These are phyloP conservation scores for Fusarium penzigii DNA, from an alignment of 2,329 filamentous ascomycete genomes.

Conservation along the genomic window DNA sequence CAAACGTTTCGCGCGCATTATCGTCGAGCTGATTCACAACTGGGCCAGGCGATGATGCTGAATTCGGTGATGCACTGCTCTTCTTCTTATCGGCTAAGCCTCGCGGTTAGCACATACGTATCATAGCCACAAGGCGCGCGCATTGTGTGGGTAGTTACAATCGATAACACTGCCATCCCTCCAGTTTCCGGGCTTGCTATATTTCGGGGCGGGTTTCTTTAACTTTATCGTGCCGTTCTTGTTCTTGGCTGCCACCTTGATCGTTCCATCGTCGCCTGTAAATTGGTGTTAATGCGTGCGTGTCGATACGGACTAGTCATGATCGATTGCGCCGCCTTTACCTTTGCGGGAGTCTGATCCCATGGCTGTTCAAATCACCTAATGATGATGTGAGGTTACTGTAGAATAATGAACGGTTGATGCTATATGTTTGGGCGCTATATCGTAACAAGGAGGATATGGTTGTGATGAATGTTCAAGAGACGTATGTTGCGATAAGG, in stretches of 20 bases:
- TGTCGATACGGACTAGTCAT: conserved; percentile 2
- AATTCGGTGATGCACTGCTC: conserved; percentile 44
- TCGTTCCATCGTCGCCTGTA: conserved; percentile 58
- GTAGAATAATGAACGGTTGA: not conserved
- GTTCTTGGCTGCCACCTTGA: conserved; percentile 64
- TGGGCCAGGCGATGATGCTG: conserved; percentile 52
- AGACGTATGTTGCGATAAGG: conserved; percentile 17
- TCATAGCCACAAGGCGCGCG: not conserved
- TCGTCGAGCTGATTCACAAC: conserved; percentile 73
- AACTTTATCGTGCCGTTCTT: conserved; percentile 60
- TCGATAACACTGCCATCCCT: conserved; percentile 65
- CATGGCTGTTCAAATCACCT: conserved; percentile 12
- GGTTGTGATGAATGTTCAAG: conserved; percentile 2
- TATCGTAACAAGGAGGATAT: conserved; percentile 5
- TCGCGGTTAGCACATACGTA: not conserved
- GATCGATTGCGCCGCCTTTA: conserved; percentile 19
- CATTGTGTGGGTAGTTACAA: conserved; percentile 44
- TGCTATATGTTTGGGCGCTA: not conserved
- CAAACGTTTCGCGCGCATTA: conserved; percentile 74
- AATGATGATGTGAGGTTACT: not conserved
- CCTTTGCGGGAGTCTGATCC: conserved; percentile 33
- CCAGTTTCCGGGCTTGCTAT: conserved; percentile 70
- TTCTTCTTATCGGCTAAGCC: conserved; percentile 51
- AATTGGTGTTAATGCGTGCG: conserved; percentile 16
- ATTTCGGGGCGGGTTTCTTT: conserved; percentile 63